A percentile compares a stretch with the other conserved stretches of the same genome.
phyloP scores from a whole-genome alignment of 2,329 filamentous ascomycete species.

The Ramularia endophylla region DNA sequence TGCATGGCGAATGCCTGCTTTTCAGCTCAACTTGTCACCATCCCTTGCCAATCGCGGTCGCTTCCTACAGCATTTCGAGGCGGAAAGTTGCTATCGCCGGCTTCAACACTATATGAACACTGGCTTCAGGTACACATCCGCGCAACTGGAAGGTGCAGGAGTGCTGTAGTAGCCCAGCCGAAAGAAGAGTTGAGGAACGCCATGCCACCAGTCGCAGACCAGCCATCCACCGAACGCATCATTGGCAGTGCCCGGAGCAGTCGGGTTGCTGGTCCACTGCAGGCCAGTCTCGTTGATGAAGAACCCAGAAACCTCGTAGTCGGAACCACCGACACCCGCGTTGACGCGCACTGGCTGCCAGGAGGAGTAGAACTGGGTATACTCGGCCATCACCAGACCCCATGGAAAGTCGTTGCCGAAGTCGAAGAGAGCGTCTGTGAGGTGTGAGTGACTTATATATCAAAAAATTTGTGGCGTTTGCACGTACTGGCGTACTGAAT shows the following conservation, averaged over 20 bases:
- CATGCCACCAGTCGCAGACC: slow-evolving; percentile 31
- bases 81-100: too few species aligned
- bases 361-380: slow-evolving; percentile 24
- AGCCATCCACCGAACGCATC: slow-evolving; percentile 28
- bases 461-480: too few species aligned
- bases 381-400: slow-evolving; percentile 14
- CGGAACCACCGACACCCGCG: slow-evolving; percentile 17
- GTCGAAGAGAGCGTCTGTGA: slow-evolving; percentile 24
- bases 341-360: slow-evolving; percentile 31
- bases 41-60: too few species aligned
- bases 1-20: too few species aligned
- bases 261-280: slow-evolving; percentile 23
- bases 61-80: too few species aligned
- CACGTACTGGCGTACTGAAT: slow-evolving; percentile 14
- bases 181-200: slow-evolving; percentile 30
- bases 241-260: slow-evolving; percentile 4
- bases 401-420: slow-evolving; percentile 26
- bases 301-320: slow-evolving; percentile 12
- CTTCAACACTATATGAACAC: slow-evolving; percentile 26
- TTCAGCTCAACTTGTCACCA: too few species aligned
- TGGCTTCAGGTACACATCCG: slow-evolving; percentile 26
- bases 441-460: too few species aligned
- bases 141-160: slow-evolving; percentile 25
- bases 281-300: slow-evolving; percentile 30
- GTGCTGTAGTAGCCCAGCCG: slow-evolving; percentile 19